Base-by-base conservation (phyloP, 805 yeast genomes). In the Blastobotrys chiropterorum region DNA sequence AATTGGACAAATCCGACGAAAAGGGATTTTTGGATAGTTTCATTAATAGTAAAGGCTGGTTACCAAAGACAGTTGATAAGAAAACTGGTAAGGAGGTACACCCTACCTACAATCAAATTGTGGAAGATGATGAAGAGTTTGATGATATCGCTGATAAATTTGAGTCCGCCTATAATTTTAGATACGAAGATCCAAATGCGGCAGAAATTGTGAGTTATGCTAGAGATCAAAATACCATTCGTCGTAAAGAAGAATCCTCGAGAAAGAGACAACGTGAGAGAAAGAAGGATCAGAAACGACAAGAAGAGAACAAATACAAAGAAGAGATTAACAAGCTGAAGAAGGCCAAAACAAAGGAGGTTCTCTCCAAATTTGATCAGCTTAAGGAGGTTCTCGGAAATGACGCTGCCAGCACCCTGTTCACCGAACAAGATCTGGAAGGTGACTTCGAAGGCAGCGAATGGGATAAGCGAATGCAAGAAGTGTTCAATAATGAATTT, bases 181-280 rank as follows among this genome's bases (percentile, higher is more conserved):
- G 99, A 66, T 94, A 79, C 66, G 99, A 94, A 69, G 97, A 90
- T 62, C 90, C 96, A 14, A 81, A 82, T 58, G 79, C 96, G 4
- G 88, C 92, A 0, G 97, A 92, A 62, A 87, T 94, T 67, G 85
- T 90, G 16, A 85, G 95, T 15, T 94, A 92, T 72, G 97, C 98
- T 2, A 89, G 99, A 78, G 67, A 65, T 56, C 97, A 90, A 69
- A 95, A 94, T 20, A 89, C 98, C 0, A 76, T 90, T 64, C 83
- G 99, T 72, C 78, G 99, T 65, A 81, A 85, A 17, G 82, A 81
- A 48, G 76, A 82, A 54, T 80, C 83, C 59, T 68, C 85, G 11
- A 80, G 99, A 61, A 89, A 89, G 73, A 81, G 83, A 68, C 84
- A 83, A 68, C 82, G 98, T 72, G 88, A 87, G 44, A 79, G 76